Percentiles rank a stretch among this genome's conserved stretches.
Evolutionary conservation across 129 eudicot species (phyloP).

Genomic region (Pseudognaphalium luteoalbum): DNA sequence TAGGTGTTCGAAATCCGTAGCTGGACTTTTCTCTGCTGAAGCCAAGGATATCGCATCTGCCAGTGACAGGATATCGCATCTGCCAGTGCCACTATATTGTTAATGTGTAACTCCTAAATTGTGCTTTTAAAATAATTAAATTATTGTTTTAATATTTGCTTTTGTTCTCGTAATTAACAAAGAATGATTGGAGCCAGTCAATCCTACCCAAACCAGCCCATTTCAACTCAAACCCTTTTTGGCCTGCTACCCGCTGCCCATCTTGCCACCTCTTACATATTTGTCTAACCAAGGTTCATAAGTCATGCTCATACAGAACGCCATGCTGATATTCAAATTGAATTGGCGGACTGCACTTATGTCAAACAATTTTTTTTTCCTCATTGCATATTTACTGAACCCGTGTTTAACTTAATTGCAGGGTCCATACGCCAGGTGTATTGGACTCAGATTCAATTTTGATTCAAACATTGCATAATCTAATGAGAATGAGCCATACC

Average conservation of each 20-base stretch:
- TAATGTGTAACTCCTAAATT: background rate
- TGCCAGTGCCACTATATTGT: background rate
- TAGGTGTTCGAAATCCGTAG: background rate
- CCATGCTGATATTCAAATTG: background rate
- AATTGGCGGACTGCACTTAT: background rate
- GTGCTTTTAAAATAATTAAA: too few species aligned
- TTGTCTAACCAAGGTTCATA: background rate
- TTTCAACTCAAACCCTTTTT: background rate
- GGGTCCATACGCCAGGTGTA: slow-evolving; percentile 87
- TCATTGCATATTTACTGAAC: slow-evolving; percentile 1
- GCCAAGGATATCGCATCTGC: background rate
- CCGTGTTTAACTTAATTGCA: slow-evolving; percentile 34
- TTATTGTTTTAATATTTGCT: too few species aligned
- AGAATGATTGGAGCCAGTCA: background rate
- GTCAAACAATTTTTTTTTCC: background rate
- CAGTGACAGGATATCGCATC: too few species aligned
- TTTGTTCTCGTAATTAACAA: background rate
- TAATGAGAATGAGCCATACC: slow-evolving; percentile 93
- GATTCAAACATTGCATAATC: slow-evolving; percentile 75
- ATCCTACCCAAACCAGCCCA: background rate
- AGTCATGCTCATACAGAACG: background rate
- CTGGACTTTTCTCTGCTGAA: background rate
- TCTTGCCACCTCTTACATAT: background rate
- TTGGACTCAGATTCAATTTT: slow-evolving; percentile 74
- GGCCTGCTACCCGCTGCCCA: background rate